A percentile compares a stretch with the other conserved stretches of the same genome.
Evolutionary conservation across 768 basidiomycete species (phyloP).

Genomic region (Coprinopsis cinerea): DNA sequence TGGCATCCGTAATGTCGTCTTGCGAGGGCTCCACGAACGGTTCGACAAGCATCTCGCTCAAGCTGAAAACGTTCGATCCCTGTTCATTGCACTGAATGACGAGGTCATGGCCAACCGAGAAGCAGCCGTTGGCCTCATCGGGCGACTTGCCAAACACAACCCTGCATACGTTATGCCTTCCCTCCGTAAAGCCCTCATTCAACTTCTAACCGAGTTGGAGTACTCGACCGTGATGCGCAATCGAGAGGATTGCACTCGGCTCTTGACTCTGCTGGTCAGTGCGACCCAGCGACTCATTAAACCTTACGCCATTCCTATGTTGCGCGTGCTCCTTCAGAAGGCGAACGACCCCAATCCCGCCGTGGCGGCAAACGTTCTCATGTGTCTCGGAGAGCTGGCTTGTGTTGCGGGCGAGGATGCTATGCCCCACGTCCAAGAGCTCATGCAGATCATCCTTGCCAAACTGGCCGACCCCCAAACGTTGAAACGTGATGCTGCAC

Average conservation of each 20-base stretch:
- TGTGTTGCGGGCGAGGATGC: slow-evolving; percentile 93
- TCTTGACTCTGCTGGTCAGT: slow-evolving; percentile 84
- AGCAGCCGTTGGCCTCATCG: slow-evolving; percentile 86
- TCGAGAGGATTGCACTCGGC: slow-evolving; percentile 87
- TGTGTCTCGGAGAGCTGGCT: slow-evolving; percentile 91
- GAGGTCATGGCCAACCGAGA: slow-evolving; percentile 92
- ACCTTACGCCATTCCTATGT: slow-evolving; percentile 90
- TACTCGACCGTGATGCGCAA: slow-evolving; percentile 88
- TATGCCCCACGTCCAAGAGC: slow-evolving; percentile 69
- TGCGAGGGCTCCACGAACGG: slow-evolving; percentile 81
- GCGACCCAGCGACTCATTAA: slow-evolving; percentile 93
- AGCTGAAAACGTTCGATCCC: slow-evolving; percentile 94
- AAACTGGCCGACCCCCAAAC: slow-evolving; percentile 87
- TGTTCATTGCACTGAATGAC: slow-evolving; percentile 97
- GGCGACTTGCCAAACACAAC: slow-evolving; percentile 89
- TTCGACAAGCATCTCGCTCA: slow-evolving; percentile 98
- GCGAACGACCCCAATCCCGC: slow-evolving; percentile 80
- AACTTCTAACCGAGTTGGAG: slow-evolving; percentile 93
- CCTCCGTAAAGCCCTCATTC: slow-evolving; percentile 89
- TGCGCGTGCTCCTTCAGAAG: slow-evolving; percentile 87
- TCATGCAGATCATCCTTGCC: slow-evolving; percentile 87
- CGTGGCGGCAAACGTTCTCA: slow-evolving; percentile 88
- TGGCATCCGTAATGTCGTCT: slow-evolving; percentile 78
- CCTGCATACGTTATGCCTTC: slow-evolving; percentile 99
- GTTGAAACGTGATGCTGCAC: slow-evolving; percentile 87